Conservation (phyloP, 1,139 yeast species). For the Yamadazyma mexicana region DNA sequence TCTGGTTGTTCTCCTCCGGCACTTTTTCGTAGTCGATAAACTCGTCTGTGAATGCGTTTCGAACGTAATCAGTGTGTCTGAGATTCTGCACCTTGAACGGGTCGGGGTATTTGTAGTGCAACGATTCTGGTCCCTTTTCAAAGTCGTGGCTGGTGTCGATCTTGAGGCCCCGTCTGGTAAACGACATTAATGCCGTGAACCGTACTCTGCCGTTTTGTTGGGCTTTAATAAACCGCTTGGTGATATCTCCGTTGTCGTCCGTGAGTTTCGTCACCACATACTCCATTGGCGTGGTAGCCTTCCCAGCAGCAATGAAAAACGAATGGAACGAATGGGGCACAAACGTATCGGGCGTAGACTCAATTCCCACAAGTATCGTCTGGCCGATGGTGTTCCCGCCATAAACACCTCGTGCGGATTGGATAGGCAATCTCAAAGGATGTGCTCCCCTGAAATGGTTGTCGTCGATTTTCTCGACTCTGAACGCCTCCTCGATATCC, state of each 20-base stretch:
- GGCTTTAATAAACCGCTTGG: slow-evolving; percentile 29
- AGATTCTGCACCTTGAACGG: slow-evolving; percentile 29
- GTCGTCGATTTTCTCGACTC: slow-evolving; percentile 32
- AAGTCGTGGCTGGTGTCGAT: slow-evolving; percentile 10
- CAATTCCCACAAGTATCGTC: slow-evolving; percentile 63
- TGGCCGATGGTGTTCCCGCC: slow-evolving; percentile 83
- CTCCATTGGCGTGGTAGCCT: slow-evolving; percentile 46
- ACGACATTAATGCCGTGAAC: slow-evolving; percentile 32
- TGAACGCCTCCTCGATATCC: slow-evolving; percentile 41
- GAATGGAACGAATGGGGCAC: slow-evolving; percentile 42
- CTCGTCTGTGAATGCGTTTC: slow-evolving; percentile 42
- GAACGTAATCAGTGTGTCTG: slow-evolving; percentile 39
- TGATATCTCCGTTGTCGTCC: slow-evolving; percentile 26
- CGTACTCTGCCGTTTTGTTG: slow-evolving; percentile 30
- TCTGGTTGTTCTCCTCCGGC: slow-evolving; percentile 35
- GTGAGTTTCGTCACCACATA: slow-evolving; percentile 58
- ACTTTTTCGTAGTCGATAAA: slow-evolving; percentile 30
- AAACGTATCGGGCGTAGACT: slow-evolving; percentile 26
- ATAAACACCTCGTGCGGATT: slow-evolving; percentile 69
- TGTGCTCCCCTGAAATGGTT: slow-evolving; percentile 35
- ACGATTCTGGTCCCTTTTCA: slow-evolving; percentile 20
- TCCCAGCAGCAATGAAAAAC: slow-evolving; percentile 50
- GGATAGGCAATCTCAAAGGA: slow-evolving; percentile 38
- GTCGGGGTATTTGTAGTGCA: slow-evolving; percentile 28
- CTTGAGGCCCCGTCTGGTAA: slow-evolving; percentile 20